Evolutionary conservation across 2,329 filamentous ascomycete genomes (phyloP).

Genomic region (Coniochaeta sp.): DNA sequence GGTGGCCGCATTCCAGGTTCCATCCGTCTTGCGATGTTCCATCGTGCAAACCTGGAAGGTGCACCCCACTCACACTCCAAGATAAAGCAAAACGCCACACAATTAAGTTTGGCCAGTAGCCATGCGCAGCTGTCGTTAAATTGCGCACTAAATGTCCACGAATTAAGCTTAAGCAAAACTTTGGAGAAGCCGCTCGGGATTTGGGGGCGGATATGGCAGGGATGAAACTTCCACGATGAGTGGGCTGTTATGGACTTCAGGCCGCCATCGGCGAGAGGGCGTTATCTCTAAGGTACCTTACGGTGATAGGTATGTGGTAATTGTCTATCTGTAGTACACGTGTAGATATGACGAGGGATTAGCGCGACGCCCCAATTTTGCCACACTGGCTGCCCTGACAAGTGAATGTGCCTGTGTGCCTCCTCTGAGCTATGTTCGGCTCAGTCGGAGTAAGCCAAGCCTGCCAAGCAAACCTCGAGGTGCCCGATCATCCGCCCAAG

Average conservation of each 20-base stretch:
- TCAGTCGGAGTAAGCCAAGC: not conserved
- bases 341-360: not conserved
- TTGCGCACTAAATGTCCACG: slow-evolving; percentile 13
- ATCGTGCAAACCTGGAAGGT: not conserved
- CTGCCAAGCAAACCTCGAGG: not conserved
- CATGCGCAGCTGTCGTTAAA: slow-evolving; percentile 11
- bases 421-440: not conserved
- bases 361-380: not conserved
- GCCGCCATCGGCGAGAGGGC: not conserved
- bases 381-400: too few species aligned
- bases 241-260: too few species aligned
- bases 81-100: not conserved
- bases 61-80: not conserved
- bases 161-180: slow-evolving; percentile 25
- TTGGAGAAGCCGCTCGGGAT: slow-evolving; percentile 4
- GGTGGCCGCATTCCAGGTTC: not conserved
- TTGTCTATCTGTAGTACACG: too few species aligned
- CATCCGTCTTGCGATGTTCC: not conserved
- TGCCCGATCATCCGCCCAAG: not conserved
- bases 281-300: not conserved
- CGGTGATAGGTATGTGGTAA: too few species aligned
- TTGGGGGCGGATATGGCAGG: slow-evolving; percentile 2
- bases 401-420: too few species aligned
- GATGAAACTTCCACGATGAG: not conserved
- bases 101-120: not conserved